Evolutionary conservation across 2,329 filamentous ascomycete species (phyloP).

Genomic region (Pestalotiopsis sp.): DNA sequence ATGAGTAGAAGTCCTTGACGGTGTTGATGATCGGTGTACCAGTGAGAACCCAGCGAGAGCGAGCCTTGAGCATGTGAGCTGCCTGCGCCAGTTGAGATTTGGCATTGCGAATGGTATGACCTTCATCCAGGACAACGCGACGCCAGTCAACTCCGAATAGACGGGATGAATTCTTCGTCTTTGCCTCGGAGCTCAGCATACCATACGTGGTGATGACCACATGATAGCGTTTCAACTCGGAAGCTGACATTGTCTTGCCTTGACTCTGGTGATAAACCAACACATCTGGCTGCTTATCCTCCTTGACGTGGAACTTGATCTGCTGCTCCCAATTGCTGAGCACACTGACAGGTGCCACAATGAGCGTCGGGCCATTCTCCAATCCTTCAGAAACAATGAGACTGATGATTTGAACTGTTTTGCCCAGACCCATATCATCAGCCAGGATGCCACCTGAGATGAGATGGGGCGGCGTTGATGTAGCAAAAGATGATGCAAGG

Average conservation of each 20-base stretch:
- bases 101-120: slow-evolving; percentile 80
- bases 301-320: slow-evolving; percentile 71
- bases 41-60: slow-evolving; percentile 78
- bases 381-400: slow-evolving; percentile 64
- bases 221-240: slow-evolving; percentile 67
- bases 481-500: slow-evolving; percentile 72
- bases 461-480: slow-evolving; percentile 58
- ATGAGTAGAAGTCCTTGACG: slow-evolving; percentile 78
- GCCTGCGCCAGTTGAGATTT: slow-evolving; percentile 73
- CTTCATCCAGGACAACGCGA: slow-evolving; percentile 81
- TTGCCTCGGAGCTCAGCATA: slow-evolving; percentile 69
- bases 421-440: slow-evolving; percentile 92
- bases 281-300: slow-evolving; percentile 64
- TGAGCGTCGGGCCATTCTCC: slow-evolving; percentile 67
- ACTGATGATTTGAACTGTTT: slow-evolving; percentile 85
- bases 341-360: slow-evolving; percentile 80
- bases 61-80: slow-evolving; percentile 66
- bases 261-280: slow-evolving; percentile 71
- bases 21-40: slow-evolving; percentile 85
- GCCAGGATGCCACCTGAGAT: slow-evolving; percentile 84
- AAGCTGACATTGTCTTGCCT: slow-evolving; percentile 47
- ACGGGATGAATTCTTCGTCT: slow-evolving; percentile 46
- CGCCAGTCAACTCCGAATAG: slow-evolving; percentile 66
- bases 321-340: slow-evolving; percentile 92
- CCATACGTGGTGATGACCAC: slow-evolving; percentile 87